Evolutionary conservation across 1,139 yeast species (phyloP), one percentile per base, ranked within the genome.

Genomic region (Spathaspora sp.): DNA sequence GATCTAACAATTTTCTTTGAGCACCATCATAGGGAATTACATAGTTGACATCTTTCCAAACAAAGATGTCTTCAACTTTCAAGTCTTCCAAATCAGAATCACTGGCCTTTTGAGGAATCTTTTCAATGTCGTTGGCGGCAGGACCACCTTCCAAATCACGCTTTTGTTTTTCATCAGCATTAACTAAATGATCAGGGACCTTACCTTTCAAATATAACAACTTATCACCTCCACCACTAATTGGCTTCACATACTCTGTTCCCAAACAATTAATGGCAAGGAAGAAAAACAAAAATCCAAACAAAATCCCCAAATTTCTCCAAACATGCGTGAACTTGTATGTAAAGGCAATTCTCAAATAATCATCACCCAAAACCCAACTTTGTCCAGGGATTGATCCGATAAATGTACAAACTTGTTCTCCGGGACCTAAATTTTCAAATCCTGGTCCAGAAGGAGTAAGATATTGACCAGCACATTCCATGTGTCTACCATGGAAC

Each of bases 291-390:
- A 80, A 73, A 71, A 81, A 81, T 29, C 76, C 85, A 52, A 82
- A 59, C 45, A 78, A 64, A 45, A 82, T 72, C 57, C 87, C 89
- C 64, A 84, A 70, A 58, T 82, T 80, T 64, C 87, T 76, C 89
- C 89, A 84, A 42, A 78, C 78, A 54, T 84, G 86, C 18, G 57
- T 56, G 45, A 64, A 68, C 2, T 61, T 57, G 57, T 74, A 78
- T 39, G 60, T 60, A 61, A 67, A 80, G 39, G 74, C 67, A 48
- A 66, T 67, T 17, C 67, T 56, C 34, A 81, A 56, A 56, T 81
- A 81, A 17, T 57, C 57, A 51, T 77, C 81, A 51, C 86, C 86
- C 40, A 56, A 55, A 15, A 81, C 82, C 55, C 58, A 64, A 17
- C 56, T 49, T 38, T 64, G 61, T 43, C 83, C 85, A 20, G 74